Evolutionary conservation across 2,329 filamentous ascomycete species (phyloP), one percentile per base, ranked within the genome.

Genomic region (Fusarium tuaranense): DNA sequence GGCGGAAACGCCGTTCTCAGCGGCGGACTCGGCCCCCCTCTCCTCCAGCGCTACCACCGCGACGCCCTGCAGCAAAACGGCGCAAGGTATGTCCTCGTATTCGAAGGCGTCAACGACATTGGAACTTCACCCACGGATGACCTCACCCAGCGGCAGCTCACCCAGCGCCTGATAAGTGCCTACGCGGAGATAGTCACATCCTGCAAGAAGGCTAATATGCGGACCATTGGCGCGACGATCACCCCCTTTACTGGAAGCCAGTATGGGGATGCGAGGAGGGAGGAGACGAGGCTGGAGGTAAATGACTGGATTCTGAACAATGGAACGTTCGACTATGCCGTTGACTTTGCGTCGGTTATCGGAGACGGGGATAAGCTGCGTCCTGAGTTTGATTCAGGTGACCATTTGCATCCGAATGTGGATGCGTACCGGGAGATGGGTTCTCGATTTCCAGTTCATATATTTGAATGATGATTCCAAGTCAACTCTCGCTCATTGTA

Each of bases 331-430:
- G 72, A 74, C n/a, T 67, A 74, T 10, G 60, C 39, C 0, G 68
- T 74, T 13, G 72, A 74, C 46, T 74, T 74, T 36, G 64, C 72
- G 4, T 46, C 64, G 2, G 16, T 74, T 25, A 69, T 74, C 36
- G 72, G 71, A 36, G 39, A 51, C 0, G 72, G 71, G 34, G 72
- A 74, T 2, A 74, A 39, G 16, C 25, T 74, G 0, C 62, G 64
- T 13, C 27, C 71, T 13, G 68, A 69, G n/a, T 74, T 38, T 32
- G 68, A 74, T 60, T 65, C 64, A 5, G 72, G 68, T 0, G 72
- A 74, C 34, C 71, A 72, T 46, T 7, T 74, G 0, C 72, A 74
- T 63, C 72, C 71, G 0, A 74, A 74, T 18, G 71, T 72, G 10
- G 32, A 58, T 18, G 72, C 68, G 2, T 74, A 74, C 34, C 34